Conservation (phyloP, 2,329 filamentous ascomycete genomes). For the Trichoderma atrobrunneum region DNA sequence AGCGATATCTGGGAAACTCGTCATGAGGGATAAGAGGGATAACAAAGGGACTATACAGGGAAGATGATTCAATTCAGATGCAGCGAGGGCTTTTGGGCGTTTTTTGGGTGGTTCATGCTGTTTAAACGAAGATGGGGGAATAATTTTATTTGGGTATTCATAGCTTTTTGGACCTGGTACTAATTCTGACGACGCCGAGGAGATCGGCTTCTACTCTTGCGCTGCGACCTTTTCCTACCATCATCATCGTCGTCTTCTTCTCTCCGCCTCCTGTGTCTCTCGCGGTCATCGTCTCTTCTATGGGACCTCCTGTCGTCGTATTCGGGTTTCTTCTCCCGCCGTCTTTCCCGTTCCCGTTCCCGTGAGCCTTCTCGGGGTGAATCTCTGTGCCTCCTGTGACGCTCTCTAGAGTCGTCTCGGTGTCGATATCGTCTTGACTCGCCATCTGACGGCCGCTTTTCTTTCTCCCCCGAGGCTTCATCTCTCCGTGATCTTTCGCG, state of each 20-base stretch:
- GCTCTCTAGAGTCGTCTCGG: conserved; percentile 28
- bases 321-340: conserved; percentile 26
- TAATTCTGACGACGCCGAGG: conserved; percentile 34
- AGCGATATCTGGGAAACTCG: conserved; percentile 61
- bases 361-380: conserved; percentile 3
- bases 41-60: not conserved
- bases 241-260: conserved; percentile 30
- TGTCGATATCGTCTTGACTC: conserved; percentile 32
- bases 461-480: conserved; percentile 31
- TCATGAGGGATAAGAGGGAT: conserved; percentile 22
- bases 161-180: conserved; percentile 9
- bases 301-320: conserved; percentile 24
- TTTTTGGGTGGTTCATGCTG: not conserved
- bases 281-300: conserved; percentile 30
- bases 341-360: conserved; percentile 26
- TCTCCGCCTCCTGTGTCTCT: conserved; percentile 28
- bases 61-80: not conserved
- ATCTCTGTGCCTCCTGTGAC: conserved; percentile 27
- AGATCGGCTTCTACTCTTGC: conserved; percentile 45
- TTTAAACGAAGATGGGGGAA: not conserved
- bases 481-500: conserved; percentile 39
- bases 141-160: conserved; percentile 17
- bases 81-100: not conserved
- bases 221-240: conserved; percentile 21
- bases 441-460: conserved; percentile 30